phyloP scores from a whole-genome alignment of 495 filamentous ascomycete genomes.

The Neurospora terricola region DNA sequence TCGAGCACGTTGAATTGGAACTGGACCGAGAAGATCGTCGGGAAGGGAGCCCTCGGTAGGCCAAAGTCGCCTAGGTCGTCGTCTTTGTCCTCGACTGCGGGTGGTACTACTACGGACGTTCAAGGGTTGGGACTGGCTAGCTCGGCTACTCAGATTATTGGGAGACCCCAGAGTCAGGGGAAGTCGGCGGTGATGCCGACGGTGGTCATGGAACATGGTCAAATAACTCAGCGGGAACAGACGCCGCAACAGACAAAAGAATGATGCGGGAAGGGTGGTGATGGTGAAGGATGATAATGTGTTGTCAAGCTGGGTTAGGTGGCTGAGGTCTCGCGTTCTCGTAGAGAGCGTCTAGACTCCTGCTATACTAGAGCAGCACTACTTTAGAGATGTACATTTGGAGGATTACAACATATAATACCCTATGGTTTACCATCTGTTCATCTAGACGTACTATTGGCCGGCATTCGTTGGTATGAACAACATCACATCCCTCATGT shows the following conservation, averaged over 20 bases:
- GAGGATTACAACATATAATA: background rate
- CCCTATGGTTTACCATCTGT: background rate
- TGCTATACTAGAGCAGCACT: background rate
- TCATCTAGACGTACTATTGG: background rate
- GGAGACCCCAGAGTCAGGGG: background rate
- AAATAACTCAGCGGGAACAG: background rate
- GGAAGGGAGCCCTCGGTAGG: slow-evolving; percentile 25
- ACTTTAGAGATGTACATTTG: background rate
- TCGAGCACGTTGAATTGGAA: slow-evolving; percentile 32
- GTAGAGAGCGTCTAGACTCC: background rate
- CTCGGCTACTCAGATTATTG: background rate
- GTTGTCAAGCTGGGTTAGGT: background rate
- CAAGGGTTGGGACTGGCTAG: background rate
- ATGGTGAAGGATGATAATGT: background rate
- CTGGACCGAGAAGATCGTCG: slow-evolving; percentile 49
- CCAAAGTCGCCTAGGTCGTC: slow-evolving; percentile 1
- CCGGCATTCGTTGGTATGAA: background rate
- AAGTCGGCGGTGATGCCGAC: background rate
- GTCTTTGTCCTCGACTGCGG: background rate
- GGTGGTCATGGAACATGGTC: background rate
- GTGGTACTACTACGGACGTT: background rate
- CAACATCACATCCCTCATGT: background rate
- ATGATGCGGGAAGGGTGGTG: background rate
- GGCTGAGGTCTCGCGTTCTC: background rate
- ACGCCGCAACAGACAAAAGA: background rate